Percentiles rank a stretch among this genome's conserved stretches.
Conservation (phyloP, 1,284 basidiomycete genomes). For the Cerioporus squamosus region DNA sequence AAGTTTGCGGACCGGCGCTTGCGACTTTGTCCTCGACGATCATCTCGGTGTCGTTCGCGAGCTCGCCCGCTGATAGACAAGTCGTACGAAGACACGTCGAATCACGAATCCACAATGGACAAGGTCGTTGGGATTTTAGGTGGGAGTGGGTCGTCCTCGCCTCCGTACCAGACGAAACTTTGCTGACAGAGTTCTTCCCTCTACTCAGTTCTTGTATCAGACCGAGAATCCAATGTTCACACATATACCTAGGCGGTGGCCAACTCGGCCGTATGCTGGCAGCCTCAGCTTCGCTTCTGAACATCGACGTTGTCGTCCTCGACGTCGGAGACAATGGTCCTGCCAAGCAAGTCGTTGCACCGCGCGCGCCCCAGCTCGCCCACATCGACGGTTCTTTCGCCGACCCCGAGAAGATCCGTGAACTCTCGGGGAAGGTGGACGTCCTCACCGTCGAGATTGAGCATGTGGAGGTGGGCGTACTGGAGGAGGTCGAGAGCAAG, state of each 20-base stretch:
- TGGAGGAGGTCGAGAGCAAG: slow-evolving; percentile 67
- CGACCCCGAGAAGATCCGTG: slow-evolving; percentile 79
- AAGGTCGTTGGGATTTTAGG: slow-evolving; percentile 68
- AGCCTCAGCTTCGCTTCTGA: slow-evolving; percentile 87
- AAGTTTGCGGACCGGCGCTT: slow-evolving; percentile 17
- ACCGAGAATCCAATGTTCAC: slow-evolving; percentile 4
- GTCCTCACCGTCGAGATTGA: slow-evolving; percentile 97
- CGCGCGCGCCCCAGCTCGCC: slow-evolving; percentile 47
- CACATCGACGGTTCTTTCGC: slow-evolving; percentile 94
- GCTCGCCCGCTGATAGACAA: not conserved
- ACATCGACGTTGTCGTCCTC: slow-evolving; percentile 87
- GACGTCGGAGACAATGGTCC: slow-evolving; percentile 83
- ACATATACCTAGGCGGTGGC: slow-evolving; percentile 75
- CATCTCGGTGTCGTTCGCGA: slow-evolving; percentile 4
- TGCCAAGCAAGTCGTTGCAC: slow-evolving; percentile 87
- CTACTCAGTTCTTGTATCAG: slow-evolving; percentile 12
- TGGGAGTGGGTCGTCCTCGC: slow-evolving; percentile 52
- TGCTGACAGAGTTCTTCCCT: slow-evolving; percentile 1
- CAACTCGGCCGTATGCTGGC: slow-evolving; percentile 98
- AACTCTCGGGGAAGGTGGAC: slow-evolving; percentile 84
- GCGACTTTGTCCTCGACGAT: slow-evolving; percentile 8
- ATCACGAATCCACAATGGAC: slow-evolving; percentile 42
- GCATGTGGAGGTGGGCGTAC: slow-evolving; percentile 86
- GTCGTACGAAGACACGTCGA: too few relatives aligned
- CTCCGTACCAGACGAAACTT: too few relatives aligned